Base-by-base conservation (phyloP, 2,329 filamentous ascomycete genomes). In the Parastagonospora nodorum region DNA sequence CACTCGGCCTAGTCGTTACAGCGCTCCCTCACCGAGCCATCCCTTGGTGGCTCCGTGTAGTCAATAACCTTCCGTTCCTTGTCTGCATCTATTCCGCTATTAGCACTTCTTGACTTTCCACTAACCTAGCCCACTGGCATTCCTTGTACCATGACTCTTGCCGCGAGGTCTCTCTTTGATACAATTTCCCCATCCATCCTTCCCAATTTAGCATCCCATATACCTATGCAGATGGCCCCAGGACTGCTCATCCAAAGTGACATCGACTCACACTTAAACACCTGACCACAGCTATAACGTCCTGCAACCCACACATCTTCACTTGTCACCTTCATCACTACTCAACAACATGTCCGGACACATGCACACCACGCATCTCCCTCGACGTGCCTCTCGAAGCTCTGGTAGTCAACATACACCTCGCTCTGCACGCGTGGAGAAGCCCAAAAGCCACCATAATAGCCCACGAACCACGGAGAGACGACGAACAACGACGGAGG, bases 391-490 rank as follows among this genome's bases (percentile, higher is more conserved):
- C 37, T 72, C 72, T 15, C 66, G 72, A 37, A 65, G 62, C 58
- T 72, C 71, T 14, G 60, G 41, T 37, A 67, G 58, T 47, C 67
- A 68, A 48, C 45, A 52, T 42, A 48, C 55, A 42, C 45, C 55
- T 48, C 68, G 69, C n/a, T 61, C 70, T 12, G 68, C 69, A 42
- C 69, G 73, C 16, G 54, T 75, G 36, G 72, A 74, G 48, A 75
- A 75, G 61, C 70, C 73, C 19, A 69, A 64, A 54, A 75, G 71
- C 58, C 67, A 65, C 44, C 70, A 75, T 59, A 71, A 69, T 57
- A 75, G 72, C 50, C 73, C 73, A 27, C 63, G 60, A 38, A 60
- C 54, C 7, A 60, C 71, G 40, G 70, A 74, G 54, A 67, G 73
- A 51, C 66, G 73, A 45, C 74, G 72, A 48, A 75, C 72, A 2